Percentiles rank a stretch among this genome's conserved stretches.
These are phyloP conservation scores for Calonectria ilicicola DNA, from an alignment of 2,329 filamentous ascomycete genomes.

Conservation along the genomic window DNA sequence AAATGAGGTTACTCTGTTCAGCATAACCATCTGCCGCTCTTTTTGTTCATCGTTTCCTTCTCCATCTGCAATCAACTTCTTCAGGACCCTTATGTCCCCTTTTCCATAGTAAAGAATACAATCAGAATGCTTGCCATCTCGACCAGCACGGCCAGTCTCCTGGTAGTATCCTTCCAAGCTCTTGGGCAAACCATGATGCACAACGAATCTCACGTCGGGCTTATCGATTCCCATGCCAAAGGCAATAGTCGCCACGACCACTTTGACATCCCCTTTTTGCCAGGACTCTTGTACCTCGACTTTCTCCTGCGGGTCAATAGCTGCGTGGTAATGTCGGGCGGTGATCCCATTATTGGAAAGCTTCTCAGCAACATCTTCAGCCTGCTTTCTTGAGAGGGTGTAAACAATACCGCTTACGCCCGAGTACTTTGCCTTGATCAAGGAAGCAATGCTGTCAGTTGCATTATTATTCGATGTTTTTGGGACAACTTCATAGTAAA, in stretches of 20 bases:
- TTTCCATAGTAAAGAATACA: constrained; percentile 94
- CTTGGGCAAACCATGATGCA: constrained; percentile 93
- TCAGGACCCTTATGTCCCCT: constrained; percentile 78
- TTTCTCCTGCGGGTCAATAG: constrained; percentile 77
- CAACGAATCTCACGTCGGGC: constrained; percentile 93
- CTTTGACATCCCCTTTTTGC: constrained; percentile 83
- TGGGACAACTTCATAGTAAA: constrained; percentile 85
- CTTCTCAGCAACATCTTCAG: constrained; percentile 82
- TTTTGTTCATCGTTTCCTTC: constrained; percentile 85
- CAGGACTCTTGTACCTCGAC: constrained; percentile 80
- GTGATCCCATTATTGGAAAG: constrained; percentile 75
- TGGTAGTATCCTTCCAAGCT: constrained; percentile 98
- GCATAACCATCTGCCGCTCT: constrained; percentile 85
- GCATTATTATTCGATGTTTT: constrained; percentile 72
- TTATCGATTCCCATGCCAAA: constrained; percentile 99
- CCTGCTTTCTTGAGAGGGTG: constrained; percentile 85
- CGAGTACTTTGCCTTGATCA: constrained; percentile 78
- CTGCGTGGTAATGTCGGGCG: constrained; percentile 89
- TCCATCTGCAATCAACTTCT: constrained; percentile 85
- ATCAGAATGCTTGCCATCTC: constrained; percentile 87
- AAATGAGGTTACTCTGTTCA: constrained; percentile 85
- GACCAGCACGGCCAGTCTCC: constrained; percentile 93
- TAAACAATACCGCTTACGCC: constrained; percentile 92
- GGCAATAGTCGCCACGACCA: constrained; percentile 97
- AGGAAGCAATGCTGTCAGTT: constrained; percentile 63